Conservation (phyloP, 495 filamentous ascomycete species). For the Aspergillus funiculosus region DNA sequence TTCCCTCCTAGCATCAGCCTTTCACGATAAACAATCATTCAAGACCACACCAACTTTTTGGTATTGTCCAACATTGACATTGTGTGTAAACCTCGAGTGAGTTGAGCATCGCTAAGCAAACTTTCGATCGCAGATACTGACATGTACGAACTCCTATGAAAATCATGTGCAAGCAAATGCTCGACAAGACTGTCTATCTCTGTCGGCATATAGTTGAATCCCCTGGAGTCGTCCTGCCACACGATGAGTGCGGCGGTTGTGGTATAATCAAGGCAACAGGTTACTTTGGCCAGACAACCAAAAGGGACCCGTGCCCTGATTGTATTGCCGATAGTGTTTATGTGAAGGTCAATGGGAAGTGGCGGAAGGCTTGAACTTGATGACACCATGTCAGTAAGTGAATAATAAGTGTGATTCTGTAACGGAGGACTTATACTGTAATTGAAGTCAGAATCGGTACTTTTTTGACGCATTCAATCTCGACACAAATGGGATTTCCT, state of each 20-base stretch:
- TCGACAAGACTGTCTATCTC: neutral
- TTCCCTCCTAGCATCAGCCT: no score
- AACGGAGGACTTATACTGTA: neutral
- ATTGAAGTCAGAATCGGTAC: neutral
- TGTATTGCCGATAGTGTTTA: slow-evolving; percentile 12
- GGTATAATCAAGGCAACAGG: slow-evolving; percentile 6
- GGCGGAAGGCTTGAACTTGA: slow-evolving; percentile 8
- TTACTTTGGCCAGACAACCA: slow-evolving; percentile 11
- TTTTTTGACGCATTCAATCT: slow-evolving; percentile 1
- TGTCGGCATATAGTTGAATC: neutral
- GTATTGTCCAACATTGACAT: no score
- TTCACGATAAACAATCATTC: no score
- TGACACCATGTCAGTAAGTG: neutral
- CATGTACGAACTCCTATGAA: no score
- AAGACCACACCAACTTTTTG: no score
- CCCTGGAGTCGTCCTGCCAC: neutral
- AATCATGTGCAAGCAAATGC: neutral
- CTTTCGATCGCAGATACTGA: no score
- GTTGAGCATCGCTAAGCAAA: no score
- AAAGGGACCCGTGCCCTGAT: slow-evolving; percentile 15
- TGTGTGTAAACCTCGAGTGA: no score
- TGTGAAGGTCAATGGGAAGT: slow-evolving; percentile 11
- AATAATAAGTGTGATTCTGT: no score
- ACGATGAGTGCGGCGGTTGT: neutral
- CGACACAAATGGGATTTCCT: neutral